A percentile compares a stretch with the other conserved stretches of the same genome.
These are phyloP conservation scores for Cenococcum geophilum DNA, from an alignment of 495 filamentous ascomycete genomes.

Conservation along the genomic window DNA sequence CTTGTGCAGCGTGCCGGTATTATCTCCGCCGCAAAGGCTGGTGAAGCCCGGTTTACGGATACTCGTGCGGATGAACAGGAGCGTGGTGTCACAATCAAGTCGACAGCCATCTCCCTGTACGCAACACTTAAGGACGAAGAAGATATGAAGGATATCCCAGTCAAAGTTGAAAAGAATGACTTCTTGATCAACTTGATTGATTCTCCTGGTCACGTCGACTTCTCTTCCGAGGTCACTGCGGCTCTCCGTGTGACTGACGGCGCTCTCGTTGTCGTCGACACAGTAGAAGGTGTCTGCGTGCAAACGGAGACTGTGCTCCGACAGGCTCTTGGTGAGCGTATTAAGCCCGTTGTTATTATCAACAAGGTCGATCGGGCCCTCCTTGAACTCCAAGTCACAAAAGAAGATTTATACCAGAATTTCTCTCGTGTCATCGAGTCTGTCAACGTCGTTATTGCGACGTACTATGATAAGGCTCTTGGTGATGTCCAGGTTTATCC, in stretches of 20 bases:
- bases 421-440: conserved; percentile 99
- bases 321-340: conserved; percentile 98
- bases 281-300: conserved; percentile 98
- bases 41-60: conserved; percentile 92
- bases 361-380: conserved; percentile 99
- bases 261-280: conserved; percentile 99
- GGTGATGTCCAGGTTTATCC: conserved; percentile 99
- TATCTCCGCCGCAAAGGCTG: conserved; percentile 96
- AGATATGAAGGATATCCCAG: conserved; percentile 90
- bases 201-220: conserved; percentile 99
- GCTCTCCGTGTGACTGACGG: conserved; percentile 99
- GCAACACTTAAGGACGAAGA: conserved; percentile 73
- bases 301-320: conserved; percentile 99
- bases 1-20: conserved; percentile 99
- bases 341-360: conserved; percentile 98
- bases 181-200: conserved; percentile 99
- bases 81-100: conserved; percentile 99
- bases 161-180: conserved; percentile 80
- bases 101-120: conserved; percentile 98
- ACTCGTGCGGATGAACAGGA: conserved; percentile 97
- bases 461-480: conserved; percentile 93
- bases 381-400: conserved; percentile 93
- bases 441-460: conserved; percentile 98
- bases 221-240: conserved; percentile 99
- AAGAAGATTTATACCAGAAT: conserved; percentile 99